Percentiles rank a stretch among this genome's conserved stretches.
phyloP scores from a whole-genome alignment of 1,284 basidiomycete genomes.

The Phylloporus sp. region DNA sequence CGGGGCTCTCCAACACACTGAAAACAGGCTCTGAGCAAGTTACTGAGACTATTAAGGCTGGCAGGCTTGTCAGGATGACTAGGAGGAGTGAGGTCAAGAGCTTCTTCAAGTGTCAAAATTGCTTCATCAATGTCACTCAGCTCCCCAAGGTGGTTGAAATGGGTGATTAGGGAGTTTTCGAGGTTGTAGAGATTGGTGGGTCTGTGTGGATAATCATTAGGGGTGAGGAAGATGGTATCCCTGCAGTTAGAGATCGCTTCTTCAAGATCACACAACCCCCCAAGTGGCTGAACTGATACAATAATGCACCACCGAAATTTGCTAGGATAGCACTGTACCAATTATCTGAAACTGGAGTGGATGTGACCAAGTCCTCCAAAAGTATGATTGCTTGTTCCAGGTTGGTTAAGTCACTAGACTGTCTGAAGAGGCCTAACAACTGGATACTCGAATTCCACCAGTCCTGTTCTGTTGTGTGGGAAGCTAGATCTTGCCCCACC shows the following conservation, averaged over 20 bases:
- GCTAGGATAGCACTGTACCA: not conserved
- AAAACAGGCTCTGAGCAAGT: too few species aligned
- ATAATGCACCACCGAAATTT: not conserved
- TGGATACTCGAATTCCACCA: too few species aligned
- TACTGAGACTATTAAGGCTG: too few species aligned
- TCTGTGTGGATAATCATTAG: not conserved
- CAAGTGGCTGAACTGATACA: not conserved
- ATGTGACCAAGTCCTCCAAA: not conserved
- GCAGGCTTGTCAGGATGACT: too few species aligned
- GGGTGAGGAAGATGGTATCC: not conserved
- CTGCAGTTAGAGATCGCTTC: not conserved
- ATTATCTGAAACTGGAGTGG: not conserved
- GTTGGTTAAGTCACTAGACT: not conserved
- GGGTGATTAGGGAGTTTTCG: not conserved
- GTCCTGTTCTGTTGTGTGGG: too few species aligned
- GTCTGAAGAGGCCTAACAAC: not conserved
- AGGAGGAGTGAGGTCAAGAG: too few species aligned
- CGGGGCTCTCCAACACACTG: too few species aligned
- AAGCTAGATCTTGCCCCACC: too few species aligned
- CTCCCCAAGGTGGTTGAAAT: not conserved
- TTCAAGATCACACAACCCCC: not conserved
- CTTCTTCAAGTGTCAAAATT: not conserved
- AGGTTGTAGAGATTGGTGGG: not conserved
- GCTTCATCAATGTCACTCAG: not conserved
- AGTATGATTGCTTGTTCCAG: not conserved